phyloP scores from a whole-genome alignment of 768 basidiomycete genomes.

The Paxillus ammoniavirescens region DNA sequence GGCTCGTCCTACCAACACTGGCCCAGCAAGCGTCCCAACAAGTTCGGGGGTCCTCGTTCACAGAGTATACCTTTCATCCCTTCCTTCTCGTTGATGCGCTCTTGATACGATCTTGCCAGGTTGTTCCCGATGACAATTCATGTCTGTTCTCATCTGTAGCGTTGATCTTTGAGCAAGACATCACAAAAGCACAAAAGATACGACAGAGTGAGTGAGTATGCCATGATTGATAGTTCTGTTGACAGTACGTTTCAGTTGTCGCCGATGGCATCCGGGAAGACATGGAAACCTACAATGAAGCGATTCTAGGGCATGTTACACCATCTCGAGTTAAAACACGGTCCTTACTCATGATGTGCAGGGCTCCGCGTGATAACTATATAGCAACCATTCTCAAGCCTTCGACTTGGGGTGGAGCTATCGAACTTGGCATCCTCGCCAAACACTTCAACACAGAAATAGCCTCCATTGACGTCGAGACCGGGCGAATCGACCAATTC shows the following conservation, averaged over 20 bases:
- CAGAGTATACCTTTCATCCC: slow-evolving; percentile 41
- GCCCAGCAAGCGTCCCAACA: slow-evolving; percentile 58
- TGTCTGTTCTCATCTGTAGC: slow-evolving; percentile 90
- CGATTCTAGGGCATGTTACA: slow-evolving; percentile 73
- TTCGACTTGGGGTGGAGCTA: slow-evolving; percentile 92
- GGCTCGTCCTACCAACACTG: slow-evolving; percentile 24
- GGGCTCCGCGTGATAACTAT: slow-evolving; percentile 63
- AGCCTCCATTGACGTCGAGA: slow-evolving; percentile 87
- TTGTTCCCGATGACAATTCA: slow-evolving; percentile 97
- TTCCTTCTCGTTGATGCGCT: slow-evolving; percentile 4
- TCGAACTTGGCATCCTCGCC: slow-evolving; percentile 86
- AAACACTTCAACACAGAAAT: slow-evolving; percentile 84
- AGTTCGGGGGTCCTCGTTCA: slow-evolving; percentile 73
- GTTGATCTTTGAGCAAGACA: slow-evolving; percentile 81
- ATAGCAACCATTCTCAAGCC: slow-evolving; percentile 78
- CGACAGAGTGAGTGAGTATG: slow-evolving; percentile 58
- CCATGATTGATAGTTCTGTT: neutral
- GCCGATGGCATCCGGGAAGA: slow-evolving; percentile 77
- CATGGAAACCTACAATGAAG: slow-evolving; percentile 74
- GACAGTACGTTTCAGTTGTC: slow-evolving; percentile 55
- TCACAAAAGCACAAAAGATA: slow-evolving; percentile 64
- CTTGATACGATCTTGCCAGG: slow-evolving; percentile 34
- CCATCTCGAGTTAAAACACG: neutral
- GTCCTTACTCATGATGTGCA: slow-evolving; percentile 24
- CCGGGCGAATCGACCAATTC: slow-evolving; percentile 85